Percentiles rank a stretch among this genome's conserved stretches.
These are phyloP conservation scores for Calendula officinalis DNA, from an alignment of 129 eudicot genomes.

Conservation along the genomic window DNA sequence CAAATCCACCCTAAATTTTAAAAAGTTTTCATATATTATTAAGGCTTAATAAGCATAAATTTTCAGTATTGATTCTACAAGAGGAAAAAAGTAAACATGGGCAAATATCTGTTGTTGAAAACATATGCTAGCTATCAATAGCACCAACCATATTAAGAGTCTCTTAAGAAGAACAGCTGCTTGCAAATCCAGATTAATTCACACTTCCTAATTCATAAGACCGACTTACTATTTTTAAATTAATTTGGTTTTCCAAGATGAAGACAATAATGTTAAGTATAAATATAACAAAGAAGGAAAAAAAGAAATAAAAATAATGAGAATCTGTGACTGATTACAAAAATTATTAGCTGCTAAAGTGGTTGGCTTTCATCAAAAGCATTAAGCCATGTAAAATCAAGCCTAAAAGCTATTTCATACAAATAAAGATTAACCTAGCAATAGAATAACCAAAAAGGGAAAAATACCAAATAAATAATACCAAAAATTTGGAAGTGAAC, in stretches of 20 bases:
- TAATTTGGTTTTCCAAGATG: neutral
- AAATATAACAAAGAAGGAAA: neutral
- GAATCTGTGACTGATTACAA: neutral
- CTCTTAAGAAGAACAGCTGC: neutral
- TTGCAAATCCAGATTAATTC: neutral
- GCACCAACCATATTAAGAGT: neutral
- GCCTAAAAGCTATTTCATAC: constrained; percentile 1
- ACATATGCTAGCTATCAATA: constrained; percentile 7
- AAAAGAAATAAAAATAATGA: neutral
- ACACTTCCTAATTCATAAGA: neutral
- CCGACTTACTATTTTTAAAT: neutral
- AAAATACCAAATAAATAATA: neutral
- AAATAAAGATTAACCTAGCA: neutral
- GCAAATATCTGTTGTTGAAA: neutral
- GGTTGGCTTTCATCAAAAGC: neutral
- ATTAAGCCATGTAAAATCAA: neutral
- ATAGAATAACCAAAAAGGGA: neutral
- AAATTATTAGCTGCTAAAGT: constrained; percentile 2
- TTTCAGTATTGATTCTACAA: neutral
- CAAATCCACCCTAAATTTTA: constrained; percentile 45
- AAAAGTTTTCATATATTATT: neutral
- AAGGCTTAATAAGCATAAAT: constrained; percentile 6
- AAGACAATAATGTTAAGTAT: neutral
- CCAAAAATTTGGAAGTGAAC: constrained; percentile 2
- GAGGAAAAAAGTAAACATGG: neutral